These are phyloP conservation scores for Metschnikowia peoriensis DNA, from an alignment of 805 yeast genomes.

Conservation along the genomic window DNA sequence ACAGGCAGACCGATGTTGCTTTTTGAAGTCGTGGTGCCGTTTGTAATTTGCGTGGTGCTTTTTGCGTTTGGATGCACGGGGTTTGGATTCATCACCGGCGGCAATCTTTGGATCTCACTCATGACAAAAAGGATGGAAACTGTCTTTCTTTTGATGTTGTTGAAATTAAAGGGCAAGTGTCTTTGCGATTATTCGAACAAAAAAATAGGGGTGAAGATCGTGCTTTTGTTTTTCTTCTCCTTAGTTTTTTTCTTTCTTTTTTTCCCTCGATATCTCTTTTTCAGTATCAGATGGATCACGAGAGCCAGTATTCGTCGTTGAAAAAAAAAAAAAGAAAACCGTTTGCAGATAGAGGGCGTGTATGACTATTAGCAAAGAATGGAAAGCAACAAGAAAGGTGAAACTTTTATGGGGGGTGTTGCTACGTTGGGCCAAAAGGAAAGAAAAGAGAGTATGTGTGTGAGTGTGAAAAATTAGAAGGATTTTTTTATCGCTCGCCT, in stretches of 20 bases:
- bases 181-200: too few species aligned
- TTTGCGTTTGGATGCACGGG: constrained; percentile 63
- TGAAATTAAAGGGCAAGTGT: too few species aligned
- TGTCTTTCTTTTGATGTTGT: too few species aligned
- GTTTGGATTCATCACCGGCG: constrained; percentile 20
- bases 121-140: not conserved
- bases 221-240: too few species aligned
- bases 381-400: not conserved
- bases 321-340: too few species aligned
- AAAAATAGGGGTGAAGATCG: too few species aligned
- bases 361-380: not conserved
- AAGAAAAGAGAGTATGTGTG: not conserved
- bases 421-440: not conserved
- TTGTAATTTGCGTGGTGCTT: constrained; percentile 54
- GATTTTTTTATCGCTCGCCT: constrained; percentile 6
- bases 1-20: constrained; percentile 63
- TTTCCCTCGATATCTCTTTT: not conserved
- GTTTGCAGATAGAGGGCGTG: not conserved
- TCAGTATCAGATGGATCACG: not conserved
- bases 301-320: not conserved
- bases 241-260: too few species aligned
- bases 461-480: constrained; percentile 6
- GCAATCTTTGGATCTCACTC: constrained; percentile 23
- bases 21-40: constrained; percentile 65
- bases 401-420: not conserved